Evolutionary conservation across 2,329 filamentous ascomycete genomes (phyloP).

Genomic region (Aureobasidium sp.): DNA sequence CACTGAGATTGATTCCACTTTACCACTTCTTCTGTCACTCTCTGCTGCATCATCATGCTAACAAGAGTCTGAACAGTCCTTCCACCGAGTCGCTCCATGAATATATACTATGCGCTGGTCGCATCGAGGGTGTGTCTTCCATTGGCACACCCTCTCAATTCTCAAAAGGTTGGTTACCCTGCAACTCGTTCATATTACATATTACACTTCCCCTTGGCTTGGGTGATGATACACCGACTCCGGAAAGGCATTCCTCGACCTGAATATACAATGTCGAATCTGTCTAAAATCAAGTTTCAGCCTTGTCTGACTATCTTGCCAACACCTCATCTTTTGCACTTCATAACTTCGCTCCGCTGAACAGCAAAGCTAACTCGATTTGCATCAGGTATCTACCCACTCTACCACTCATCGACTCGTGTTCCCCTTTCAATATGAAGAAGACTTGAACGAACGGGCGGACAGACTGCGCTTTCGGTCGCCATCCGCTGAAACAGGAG

Average conservation of each 20-base stretch:
- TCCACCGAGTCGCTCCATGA: background rate
- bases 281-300: slow-evolving; percentile 58
- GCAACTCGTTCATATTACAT: background rate
- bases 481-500: slow-evolving; percentile 47
- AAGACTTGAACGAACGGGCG: slow-evolving; percentile 62
- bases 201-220: slow-evolving; percentile 2
- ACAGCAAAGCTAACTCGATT: slow-evolving; percentile 16
- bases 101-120: background rate
- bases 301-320: slow-evolving; percentile 52
- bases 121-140: background rate
- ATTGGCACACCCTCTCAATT: slow-evolving; percentile 1
- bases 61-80: background rate
- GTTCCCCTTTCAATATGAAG: slow-evolving; percentile 41
- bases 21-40: background rate
- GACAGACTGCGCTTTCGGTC: slow-evolving; percentile 54
- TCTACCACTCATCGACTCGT: background rate
- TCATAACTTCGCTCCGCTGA: background rate
- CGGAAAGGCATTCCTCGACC: slow-evolving; percentile 61
- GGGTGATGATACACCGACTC: slow-evolving; percentile 55
- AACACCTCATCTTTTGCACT: slow-evolving; percentile 1
- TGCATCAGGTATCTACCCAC: slow-evolving; percentile 17
- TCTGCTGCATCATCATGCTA: slow-evolving; percentile 2
- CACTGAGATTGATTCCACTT: slow-evolving; percentile 35
- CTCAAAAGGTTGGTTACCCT: slow-evolving; percentile 16
- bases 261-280: slow-evolving; percentile 58